phyloP scores from a whole-genome alignment of 2,329 filamentous ascomycete species.

The Aspergillus intermedius region DNA sequence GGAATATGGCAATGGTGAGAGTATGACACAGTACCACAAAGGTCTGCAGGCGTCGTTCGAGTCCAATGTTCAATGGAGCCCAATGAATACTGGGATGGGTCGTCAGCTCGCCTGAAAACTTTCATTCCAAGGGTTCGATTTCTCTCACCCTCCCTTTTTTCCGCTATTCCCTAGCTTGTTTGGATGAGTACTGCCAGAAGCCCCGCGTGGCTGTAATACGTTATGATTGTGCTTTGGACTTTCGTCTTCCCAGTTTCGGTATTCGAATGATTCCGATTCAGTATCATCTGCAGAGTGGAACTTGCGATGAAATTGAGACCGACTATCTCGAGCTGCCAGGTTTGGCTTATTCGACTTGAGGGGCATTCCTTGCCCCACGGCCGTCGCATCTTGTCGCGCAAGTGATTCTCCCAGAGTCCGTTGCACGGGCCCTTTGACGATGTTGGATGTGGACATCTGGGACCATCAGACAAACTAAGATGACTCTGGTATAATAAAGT shows the following conservation, averaged over 20 bases:
- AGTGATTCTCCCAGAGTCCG: not conserved
- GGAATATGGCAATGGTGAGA: constrained; percentile 60
- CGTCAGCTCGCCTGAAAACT: constrained; percentile 3
- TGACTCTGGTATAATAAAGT: not conserved
- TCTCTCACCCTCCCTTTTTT: not conserved
- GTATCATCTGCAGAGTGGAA: not conserved
- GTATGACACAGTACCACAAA: constrained; percentile 70
- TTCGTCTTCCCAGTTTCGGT: not conserved
- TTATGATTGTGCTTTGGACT: not conserved
- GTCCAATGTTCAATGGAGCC: constrained; percentile 70
- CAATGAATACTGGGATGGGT: constrained; percentile 60
- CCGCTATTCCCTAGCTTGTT: not conserved
- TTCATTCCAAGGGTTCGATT: not conserved
- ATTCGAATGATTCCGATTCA: not conserved
- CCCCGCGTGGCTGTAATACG: not conserved
- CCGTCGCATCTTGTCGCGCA: not conserved
- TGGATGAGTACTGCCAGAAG: not conserved
- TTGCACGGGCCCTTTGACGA: not conserved
- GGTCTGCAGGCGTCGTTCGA: constrained; percentile 67
- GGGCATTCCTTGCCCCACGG: not conserved
- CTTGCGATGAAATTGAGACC: not conserved
- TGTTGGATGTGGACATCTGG: not conserved
- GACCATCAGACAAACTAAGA: not conserved
- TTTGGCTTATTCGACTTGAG: not conserved
- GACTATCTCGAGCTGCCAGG: not conserved